Evolutionary conservation across 331 rosid species (phyloP).

Genomic region (Malus hybrid): DNA sequence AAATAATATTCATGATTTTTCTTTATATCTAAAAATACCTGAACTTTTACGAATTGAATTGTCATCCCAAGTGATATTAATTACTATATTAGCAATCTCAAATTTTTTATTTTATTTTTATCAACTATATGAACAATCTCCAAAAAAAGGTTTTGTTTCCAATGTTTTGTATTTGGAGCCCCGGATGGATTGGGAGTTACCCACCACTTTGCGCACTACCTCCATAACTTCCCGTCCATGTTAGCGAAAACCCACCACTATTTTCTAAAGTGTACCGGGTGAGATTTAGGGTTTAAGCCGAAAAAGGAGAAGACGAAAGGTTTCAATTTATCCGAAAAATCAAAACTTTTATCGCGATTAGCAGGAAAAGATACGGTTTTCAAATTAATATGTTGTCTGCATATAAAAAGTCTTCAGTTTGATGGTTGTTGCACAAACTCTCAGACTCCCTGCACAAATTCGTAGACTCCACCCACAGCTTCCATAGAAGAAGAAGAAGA

Average conservation of each 20-base stretch:
- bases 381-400: neutral
- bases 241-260: neutral
- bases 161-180: neutral
- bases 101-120: too few relatives aligned
- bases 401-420: neutral
- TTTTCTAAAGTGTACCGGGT: neutral
- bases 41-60: too few relatives aligned
- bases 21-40: too few relatives aligned
- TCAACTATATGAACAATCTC: too few relatives aligned
- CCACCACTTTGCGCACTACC: neutral
- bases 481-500: neutral
- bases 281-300: slow-evolving; percentile 17
- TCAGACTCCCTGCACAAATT: slow-evolving; percentile 8
- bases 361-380: slow-evolving; percentile 10
- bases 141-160: too few relatives aligned
- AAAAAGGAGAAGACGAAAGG: neutral
- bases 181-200: neutral
- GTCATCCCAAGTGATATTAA: too few relatives aligned
- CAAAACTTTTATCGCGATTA: neutral
- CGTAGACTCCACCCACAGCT: neutral
- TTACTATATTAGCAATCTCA: too few relatives aligned
- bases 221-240: neutral
- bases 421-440: neutral
- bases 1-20: too few relatives aligned
- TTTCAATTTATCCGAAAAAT: neutral